Conservation (phyloP, 2,329 filamentous ascomycete genomes). For the Sarocladium brachiariae region DNA sequence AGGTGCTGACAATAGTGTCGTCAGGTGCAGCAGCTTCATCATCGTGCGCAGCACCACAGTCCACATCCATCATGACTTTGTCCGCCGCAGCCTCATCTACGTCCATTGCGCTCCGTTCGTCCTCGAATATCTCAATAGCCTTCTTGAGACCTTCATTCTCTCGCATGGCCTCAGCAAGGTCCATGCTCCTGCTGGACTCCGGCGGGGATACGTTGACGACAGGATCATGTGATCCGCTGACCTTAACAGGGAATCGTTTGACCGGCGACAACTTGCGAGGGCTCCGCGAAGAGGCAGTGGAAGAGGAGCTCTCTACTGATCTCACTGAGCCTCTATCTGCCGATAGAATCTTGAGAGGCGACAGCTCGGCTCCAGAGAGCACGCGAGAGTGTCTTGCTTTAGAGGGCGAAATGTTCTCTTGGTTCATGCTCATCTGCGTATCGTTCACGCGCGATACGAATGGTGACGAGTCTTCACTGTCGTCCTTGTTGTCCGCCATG, state of each 20-base stretch:
- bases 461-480: slow-evolving; percentile 20
- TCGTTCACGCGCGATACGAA: slow-evolving; percentile 26
- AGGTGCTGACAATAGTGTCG: slow-evolving; percentile 71
- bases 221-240: slow-evolving; percentile 27
- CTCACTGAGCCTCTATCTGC: slow-evolving; percentile 20
- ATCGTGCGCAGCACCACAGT: slow-evolving; percentile 23
- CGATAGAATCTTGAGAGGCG: slow-evolving; percentile 45
- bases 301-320: neutral
- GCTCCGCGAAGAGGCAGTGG: slow-evolving; percentile 6
- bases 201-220: neutral
- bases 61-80: slow-evolving; percentile 16
- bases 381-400: slow-evolving; percentile 47
- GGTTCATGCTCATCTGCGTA: slow-evolving; percentile 22
- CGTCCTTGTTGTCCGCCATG: slow-evolving; percentile 11
- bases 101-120: slow-evolving; percentile 31
- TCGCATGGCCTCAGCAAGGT: slow-evolving; percentile 45
- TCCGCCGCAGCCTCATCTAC: slow-evolving; percentile 21
- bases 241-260: slow-evolving; percentile 55
- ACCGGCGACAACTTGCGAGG: slow-evolving; percentile 39
- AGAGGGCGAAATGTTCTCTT: slow-evolving; percentile 41
- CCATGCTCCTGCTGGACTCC: slow-evolving; percentile 21
- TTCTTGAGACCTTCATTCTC: slow-evolving; percentile 50
- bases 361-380: slow-evolving; percentile 49
- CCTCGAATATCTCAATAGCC: slow-evolving; percentile 58
- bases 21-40: slow-evolving; percentile 48